Evolutionary conservation across 257 asterid species (phyloP).

Genomic region (Ilex aquifolium): DNA sequence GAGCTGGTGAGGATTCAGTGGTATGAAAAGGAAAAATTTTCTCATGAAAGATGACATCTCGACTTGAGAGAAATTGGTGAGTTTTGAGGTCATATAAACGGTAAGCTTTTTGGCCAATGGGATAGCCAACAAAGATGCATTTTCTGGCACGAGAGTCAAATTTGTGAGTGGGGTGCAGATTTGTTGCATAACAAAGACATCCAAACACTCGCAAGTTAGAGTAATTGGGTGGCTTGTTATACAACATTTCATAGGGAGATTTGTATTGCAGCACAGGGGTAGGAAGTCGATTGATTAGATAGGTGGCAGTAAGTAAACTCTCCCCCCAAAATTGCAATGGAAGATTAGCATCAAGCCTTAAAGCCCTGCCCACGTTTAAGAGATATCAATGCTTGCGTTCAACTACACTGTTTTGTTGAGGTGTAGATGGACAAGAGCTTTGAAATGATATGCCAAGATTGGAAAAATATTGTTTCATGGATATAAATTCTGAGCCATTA

Average conservation of each 20-base stretch:
- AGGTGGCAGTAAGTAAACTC: background rate
- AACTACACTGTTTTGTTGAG: background rate
- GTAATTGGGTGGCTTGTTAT: too few species aligned
- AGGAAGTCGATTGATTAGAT: background rate
- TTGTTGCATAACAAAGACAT: background rate
- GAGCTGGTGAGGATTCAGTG: background rate
- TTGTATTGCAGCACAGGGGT: background rate
- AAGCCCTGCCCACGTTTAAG: background rate
- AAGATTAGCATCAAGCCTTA: background rate
- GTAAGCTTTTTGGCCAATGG: background rate
- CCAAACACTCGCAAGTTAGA: background rate
- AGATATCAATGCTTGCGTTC: background rate
- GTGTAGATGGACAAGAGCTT: background rate
- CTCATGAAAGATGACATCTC: constrained; percentile 2
- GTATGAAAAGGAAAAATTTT: background rate
- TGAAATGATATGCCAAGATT: background rate
- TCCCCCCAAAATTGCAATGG: background rate
- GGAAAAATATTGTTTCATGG: background rate
- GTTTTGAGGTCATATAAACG: background rate
- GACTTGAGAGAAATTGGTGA: background rate
- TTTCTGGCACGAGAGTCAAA: background rate
- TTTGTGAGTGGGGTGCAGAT: background rate
- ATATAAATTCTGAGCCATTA: background rate
- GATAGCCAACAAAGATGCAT: too few species aligned
- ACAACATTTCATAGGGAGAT: background rate